Base-by-base conservation (phyloP, 192 early-diverging fungal genomes). In the Backusella tarrabulga region DNA sequence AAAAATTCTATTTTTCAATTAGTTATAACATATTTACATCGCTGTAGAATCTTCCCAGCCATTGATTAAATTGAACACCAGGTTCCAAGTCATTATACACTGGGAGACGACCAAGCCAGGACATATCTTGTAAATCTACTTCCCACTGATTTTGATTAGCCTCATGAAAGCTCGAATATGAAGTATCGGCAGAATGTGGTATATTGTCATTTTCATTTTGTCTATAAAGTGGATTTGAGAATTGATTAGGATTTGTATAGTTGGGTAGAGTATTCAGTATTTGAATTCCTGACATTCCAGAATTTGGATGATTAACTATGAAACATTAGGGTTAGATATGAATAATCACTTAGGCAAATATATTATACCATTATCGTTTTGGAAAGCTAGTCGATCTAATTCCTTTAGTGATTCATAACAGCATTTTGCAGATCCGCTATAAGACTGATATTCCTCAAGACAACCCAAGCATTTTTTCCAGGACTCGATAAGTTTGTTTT, bases 401-500 rank as follows among this genome's bases (percentile, higher is more conserved):
- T 74, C 72, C 11, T 54, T 74, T 34, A 74, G 11, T 52, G 34
- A 74, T 60, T 74, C 72, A 54, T 74, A 74, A 6, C 72, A 74
- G 1, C 72, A 50, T 34, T 74, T 74, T 40, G 72, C 72, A 15
- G 50, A 46, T 40, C 72, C 44, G 32, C 72, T 74, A 50, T 74
- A 60, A 34, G 72, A 74, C 26, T 46, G 36, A 12, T 74, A 56
- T 19, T 74, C 44, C 2, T 50, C 44, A 34, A 74, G 72, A 74
- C 72, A 74, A 3, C 29, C 72, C 19, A 74, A 34, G 5, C 72
- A 74, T 60, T 74, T 74, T 4, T 74, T 60, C 72, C 72, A 74
- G 35, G 46, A 54, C 14, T 74, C 72, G 34, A 54, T 46, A 9
- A 74, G 19, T 56, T 60, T 52, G 32, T 60, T 50, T 74, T 74